phyloP scores from a whole-genome alignment of 164 flowering plant genomes.

The Nymphaea thermarum region DNA sequence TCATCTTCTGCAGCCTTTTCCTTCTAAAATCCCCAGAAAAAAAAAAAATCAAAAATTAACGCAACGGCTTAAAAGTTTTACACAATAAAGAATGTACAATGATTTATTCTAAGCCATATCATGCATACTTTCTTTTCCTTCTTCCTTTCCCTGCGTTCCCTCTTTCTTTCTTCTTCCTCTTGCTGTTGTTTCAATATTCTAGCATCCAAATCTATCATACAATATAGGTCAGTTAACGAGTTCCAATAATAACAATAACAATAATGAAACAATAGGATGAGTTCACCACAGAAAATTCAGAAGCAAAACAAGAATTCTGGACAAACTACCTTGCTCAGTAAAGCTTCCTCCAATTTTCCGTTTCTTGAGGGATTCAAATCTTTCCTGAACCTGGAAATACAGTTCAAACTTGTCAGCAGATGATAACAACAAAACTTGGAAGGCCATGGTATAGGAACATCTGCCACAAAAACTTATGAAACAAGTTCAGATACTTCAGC shows the following conservation, averaged over 20 bases:
- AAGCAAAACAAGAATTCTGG: background rate
- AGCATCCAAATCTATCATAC: constrained; percentile 65
- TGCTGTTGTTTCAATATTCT: constrained; percentile 75
- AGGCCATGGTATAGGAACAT: background rate
- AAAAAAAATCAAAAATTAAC: background rate
- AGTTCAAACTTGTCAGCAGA: background rate
- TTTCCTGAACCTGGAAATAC: constrained; percentile 60
- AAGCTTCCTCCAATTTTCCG: constrained; percentile 59
- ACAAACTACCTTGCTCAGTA: constrained; percentile 67
- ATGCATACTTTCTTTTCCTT: constrained; percentile 87
- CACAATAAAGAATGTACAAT: background rate
- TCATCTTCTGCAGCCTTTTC: constrained; percentile 73
- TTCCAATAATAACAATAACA: no score
- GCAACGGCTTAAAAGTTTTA: background rate
- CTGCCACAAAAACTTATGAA: background rate
- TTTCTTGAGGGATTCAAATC: constrained; percentile 87
- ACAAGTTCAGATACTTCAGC: no score
- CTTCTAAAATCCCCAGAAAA: constrained; percentile 43
- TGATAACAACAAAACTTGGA: background rate
- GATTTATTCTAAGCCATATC: no score
- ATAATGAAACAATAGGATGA: no score
- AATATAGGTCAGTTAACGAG: no score
- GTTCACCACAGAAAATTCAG: background rate
- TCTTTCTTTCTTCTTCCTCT: constrained; percentile 91
- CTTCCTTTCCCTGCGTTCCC: constrained; percentile 76